Conservation (phyloP, 192 early-diverging fungal genomes). For the Linnemannia zychae region DNA sequence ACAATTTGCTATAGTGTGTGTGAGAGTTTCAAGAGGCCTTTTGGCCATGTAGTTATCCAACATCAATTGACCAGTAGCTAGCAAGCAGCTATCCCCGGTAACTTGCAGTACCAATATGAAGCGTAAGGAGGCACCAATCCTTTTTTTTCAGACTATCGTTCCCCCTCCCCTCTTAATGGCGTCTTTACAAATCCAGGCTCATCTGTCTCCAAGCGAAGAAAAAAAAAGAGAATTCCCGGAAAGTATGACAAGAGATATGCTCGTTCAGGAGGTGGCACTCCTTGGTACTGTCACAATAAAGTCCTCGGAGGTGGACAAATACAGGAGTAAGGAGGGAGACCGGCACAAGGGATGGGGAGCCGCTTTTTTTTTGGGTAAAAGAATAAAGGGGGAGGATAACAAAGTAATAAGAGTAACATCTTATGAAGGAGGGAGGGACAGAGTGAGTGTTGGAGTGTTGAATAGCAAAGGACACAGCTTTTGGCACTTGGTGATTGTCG, state of each 20-base stretch:
- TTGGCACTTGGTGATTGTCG: too few relatives aligned
- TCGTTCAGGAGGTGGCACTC: background rate
- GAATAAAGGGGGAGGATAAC: background rate
- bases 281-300: background rate
- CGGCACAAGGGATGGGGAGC: background rate
- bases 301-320: background rate
- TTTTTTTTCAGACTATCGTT: background rate
- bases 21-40: too few relatives aligned
- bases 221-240: background rate
- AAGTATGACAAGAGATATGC: background rate
- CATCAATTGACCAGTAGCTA: too few relatives aligned
- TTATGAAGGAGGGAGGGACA: background rate
- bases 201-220: too few relatives aligned
- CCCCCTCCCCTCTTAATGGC: background rate
- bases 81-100: slow-evolving; percentile 2
- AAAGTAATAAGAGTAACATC: too few relatives aligned
- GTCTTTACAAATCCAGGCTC: background rate
- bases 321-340: background rate
- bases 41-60: too few relatives aligned
- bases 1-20: too few relatives aligned
- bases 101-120: background rate
- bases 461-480: background rate
- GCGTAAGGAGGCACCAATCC: background rate
- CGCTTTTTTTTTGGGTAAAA: background rate
- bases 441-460: background rate